These are phyloP conservation scores for Begonia masoniana DNA, from an alignment of 306 rosid species.

Conservation along the genomic window DNA sequence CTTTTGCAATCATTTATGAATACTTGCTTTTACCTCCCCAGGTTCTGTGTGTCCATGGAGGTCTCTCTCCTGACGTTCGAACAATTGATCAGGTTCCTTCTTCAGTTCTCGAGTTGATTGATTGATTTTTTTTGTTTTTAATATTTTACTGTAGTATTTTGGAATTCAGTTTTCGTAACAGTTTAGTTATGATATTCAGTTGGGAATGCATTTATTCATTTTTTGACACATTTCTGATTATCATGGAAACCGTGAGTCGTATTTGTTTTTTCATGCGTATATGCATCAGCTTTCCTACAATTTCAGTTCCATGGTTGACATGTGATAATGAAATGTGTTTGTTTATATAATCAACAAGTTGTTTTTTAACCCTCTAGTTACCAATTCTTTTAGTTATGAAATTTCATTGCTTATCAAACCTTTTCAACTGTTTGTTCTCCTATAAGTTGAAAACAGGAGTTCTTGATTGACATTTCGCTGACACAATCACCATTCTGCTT, in stretches of 20 bases:
- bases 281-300: too few relatives aligned
- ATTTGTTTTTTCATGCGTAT: too few relatives aligned
- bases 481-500: slow-evolving; percentile 1
- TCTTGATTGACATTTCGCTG: slow-evolving; percentile 4
- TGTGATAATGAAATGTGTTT: neutral
- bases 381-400: neutral
- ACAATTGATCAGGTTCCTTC: slow-evolving; percentile 79
- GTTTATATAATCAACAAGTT: neutral
- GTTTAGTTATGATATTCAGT: too few relatives aligned
- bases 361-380: slow-evolving; percentile 1
- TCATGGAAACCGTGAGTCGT: too few relatives aligned
- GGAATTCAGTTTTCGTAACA: too few relatives aligned
- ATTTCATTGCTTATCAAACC: neutral
- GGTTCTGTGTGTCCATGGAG: slow-evolving; percentile 82
- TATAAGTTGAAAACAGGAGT: neutral
- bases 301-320: neutral
- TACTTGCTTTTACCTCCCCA: slow-evolving; percentile 20
- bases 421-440: slow-evolving; percentile 1
- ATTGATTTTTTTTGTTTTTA: too few relatives aligned
- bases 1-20: neutral
- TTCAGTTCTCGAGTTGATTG: slow-evolving; percentile 3
- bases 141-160: too few relatives aligned
- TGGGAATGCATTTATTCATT: too few relatives aligned
- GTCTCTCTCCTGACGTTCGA: slow-evolving; percentile 92
- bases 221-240: too few relatives aligned